Evolutionary conservation across 148 eudicot genomes (phyloP), one percentile per base, ranked within the genome.

Genomic region (Heliamphora exappendiculata): DNA sequence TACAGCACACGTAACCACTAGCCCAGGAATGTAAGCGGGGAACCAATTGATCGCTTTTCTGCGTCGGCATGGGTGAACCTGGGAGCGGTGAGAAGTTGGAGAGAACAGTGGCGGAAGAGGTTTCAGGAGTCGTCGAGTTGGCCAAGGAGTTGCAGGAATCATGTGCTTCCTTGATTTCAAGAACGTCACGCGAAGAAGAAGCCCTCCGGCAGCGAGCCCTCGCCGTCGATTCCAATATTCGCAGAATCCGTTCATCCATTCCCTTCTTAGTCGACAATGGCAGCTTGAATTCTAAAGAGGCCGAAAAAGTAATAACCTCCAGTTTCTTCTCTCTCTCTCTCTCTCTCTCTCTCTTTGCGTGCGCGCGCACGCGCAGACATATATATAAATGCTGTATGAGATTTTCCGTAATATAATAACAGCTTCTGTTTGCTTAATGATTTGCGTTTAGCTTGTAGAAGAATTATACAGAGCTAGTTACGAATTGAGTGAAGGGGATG

Each of bases 61-160:
- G n/a, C n/a, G n/a, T 31, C 7, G 60, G 17, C 39, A 78, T 78
- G 76, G 76, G 81, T 3, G 69, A 65, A 4, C 37, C 45, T 19
- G 63, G 24, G 37, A 34, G n/a, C 10, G 50, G 5, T 1, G 59
- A n/a, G 20, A 62, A 63, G 31, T 47, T 55, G 31, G 77, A 74
- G 65, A 39, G 53, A 29, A 42, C 41, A 37, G 75, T 82, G 45
- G 86, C 72, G 58, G 90, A 87, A 37, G 89, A 89, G 79, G 92
- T 86, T 5, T 81, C 78, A 54, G 79, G 77, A 77, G 78, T 88
- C n/a, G 81, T 84, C 45, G 98, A 92, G 64, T 86, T 86, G 49
- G 92, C 88, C 2, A 94, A 91, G 78, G 97, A 90, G 84, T 72
- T 94, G 84, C 96, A 94, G 79, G 97, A 94, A 17, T 55, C 87